Conservation (phyloP, 805 yeast species). For the Lachancea waltii region DNA sequence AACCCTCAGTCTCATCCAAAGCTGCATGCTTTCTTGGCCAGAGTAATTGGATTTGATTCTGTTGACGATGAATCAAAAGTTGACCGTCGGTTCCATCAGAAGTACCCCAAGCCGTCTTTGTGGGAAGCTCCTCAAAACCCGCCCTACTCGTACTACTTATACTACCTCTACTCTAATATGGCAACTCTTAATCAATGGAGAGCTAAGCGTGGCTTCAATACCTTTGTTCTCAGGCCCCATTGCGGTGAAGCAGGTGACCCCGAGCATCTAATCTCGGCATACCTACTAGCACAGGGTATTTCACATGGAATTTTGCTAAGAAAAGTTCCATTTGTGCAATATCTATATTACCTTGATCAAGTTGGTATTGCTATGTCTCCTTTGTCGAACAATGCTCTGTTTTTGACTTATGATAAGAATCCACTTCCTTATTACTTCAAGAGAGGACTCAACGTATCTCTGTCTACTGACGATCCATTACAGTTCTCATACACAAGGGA, state of each 20-base stretch:
- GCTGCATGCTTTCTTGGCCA: constrained; percentile 75
- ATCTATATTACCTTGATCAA: constrained; percentile 87
- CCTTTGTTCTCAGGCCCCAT: constrained; percentile 94
- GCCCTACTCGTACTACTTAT: constrained; percentile 93
- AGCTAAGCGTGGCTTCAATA: constrained; percentile 64
- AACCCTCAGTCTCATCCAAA: constrained; percentile 89
- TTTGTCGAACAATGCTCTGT: constrained; percentile 89
- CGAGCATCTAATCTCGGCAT: constrained; percentile 88
- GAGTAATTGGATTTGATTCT: constrained; percentile 96
- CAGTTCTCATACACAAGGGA: constrained; percentile 97
- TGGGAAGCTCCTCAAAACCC: constrained; percentile 84
- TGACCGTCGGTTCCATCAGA: constrained; percentile 75
- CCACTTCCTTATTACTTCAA: constrained; percentile 89
- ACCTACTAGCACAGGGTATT: constrained; percentile 82
- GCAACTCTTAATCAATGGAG: constrained; percentile 85
- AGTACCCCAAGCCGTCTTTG: constrained; percentile 75
- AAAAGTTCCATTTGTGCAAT: constrained; percentile 92
- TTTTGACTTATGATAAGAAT: constrained; percentile 92
- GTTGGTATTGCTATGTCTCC: constrained; percentile 99
- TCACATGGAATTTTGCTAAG: constrained; percentile 92
- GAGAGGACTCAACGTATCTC: constrained; percentile 87
- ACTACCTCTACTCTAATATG: constrained; percentile 81
- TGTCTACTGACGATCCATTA: constrained; percentile 95
- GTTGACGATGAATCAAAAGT: constrained; percentile 96
- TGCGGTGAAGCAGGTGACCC: constrained; percentile 99